Percentiles rank a stretch among this genome's conserved stretches.
phyloP scores from a whole-genome alignment of 305 asterid species.

The Fraxinus floribunda region DNA sequence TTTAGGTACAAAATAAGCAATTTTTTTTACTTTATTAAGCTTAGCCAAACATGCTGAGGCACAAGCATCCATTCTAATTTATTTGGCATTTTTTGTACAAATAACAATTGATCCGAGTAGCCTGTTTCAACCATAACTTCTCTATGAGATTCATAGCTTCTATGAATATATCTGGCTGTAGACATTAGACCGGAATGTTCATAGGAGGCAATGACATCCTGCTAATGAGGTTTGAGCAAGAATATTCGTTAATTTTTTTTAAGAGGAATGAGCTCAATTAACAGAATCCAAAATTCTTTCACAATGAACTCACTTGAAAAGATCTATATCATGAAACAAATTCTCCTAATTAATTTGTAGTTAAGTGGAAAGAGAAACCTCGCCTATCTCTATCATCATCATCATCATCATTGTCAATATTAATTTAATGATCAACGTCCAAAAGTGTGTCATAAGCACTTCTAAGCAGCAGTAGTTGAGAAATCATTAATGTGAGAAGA shows the following conservation, averaged over 20 bases:
- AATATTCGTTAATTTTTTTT: no score
- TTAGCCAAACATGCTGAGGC: conserved; percentile 10
- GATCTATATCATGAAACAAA: no score
- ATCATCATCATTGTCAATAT: not conserved
- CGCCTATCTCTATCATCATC: not conserved
- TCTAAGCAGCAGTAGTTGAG: not conserved
- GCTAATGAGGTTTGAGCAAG: not conserved
- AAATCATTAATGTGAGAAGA: not conserved
- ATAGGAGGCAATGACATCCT: not conserved
- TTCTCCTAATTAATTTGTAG: no score
- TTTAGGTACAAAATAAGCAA: not conserved
- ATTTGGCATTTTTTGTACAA: conserved; percentile 21
- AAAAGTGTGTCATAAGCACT: not conserved
- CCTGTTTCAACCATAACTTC: conserved; percentile 30
- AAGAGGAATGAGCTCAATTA: no score
- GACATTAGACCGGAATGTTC: conserved; percentile 28
- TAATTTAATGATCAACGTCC: not conserved
- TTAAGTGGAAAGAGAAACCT: no score
- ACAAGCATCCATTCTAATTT: conserved; percentile 25
- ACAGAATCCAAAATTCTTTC: no score
- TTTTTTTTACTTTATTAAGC: not conserved
- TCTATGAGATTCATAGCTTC: conserved; percentile 10
- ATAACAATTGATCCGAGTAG: conserved; percentile 21
- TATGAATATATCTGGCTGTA: conserved; percentile 27
- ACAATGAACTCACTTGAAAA: no score